phyloP scores from a whole-genome alignment of 495 filamentous ascomycete species.

The Aspergillus nidulans region DNA sequence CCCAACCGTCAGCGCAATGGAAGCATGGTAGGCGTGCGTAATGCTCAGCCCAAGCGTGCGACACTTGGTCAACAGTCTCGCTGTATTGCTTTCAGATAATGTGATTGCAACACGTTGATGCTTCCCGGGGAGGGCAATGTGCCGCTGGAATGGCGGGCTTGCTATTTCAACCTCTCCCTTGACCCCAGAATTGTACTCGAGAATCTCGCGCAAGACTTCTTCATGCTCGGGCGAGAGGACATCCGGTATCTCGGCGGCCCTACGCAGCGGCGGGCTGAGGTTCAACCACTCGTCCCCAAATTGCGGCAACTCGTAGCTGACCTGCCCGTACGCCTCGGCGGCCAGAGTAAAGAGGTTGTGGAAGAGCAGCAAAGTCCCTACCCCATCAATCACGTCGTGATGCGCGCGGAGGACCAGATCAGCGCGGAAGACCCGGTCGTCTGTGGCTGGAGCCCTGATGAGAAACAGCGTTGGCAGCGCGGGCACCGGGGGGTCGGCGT shows the following conservation, averaged over 20 bases:
- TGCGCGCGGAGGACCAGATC: slow-evolving; percentile 41
- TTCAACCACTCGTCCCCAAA: slow-evolving; percentile 19
- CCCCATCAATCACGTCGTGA: slow-evolving; percentile 47
- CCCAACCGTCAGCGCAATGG: slow-evolving; percentile 12
- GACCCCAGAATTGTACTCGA: background rate
- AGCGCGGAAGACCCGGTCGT: slow-evolving; percentile 7
- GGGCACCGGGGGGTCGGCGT: slow-evolving; percentile 34
- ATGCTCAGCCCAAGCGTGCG: slow-evolving; percentile 11
- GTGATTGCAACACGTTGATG: slow-evolving; percentile 22
- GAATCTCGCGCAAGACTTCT: no score
- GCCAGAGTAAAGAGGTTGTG: slow-evolving; percentile 21
- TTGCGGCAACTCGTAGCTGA: background rate
- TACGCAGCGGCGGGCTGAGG: slow-evolving; percentile 23
- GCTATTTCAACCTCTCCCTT: slow-evolving; percentile 15
- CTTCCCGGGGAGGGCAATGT: slow-evolving; percentile 7
- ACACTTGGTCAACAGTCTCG: slow-evolving; percentile 5
- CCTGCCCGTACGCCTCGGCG: slow-evolving; percentile 10
- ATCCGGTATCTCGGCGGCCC: slow-evolving; percentile 17
- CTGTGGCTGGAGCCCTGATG: slow-evolving; percentile 15
- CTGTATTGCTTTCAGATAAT: slow-evolving; percentile 4
- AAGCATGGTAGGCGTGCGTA: slow-evolving; percentile 26
- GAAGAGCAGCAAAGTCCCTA: slow-evolving; percentile 38
- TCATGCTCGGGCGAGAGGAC: background rate
- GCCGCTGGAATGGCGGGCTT: slow-evolving; percentile 12
- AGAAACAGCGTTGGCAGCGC: slow-evolving; percentile 36